These are phyloP conservation scores for Lithocarpus polystachyus DNA, from an alignment of 306 rosid genomes.

Conservation along the genomic window DNA sequence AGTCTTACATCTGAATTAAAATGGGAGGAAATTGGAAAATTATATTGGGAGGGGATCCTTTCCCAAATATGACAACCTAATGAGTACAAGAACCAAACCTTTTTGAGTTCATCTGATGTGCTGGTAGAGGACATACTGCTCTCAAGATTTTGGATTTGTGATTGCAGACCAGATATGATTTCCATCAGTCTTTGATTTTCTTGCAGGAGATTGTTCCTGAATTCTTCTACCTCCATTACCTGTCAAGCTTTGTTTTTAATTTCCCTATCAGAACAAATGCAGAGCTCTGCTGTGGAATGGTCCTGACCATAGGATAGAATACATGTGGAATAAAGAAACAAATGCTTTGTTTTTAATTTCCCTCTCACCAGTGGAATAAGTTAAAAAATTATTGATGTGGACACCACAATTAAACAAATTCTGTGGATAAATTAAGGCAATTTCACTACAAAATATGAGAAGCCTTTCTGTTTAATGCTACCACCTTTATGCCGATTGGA, in stretches of 20 bases:
- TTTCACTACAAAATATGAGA: background rate
- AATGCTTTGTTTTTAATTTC: background rate
- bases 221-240: slow-evolving; percentile 77
- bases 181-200: slow-evolving; percentile 66
- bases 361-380: background rate
- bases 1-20: too few species aligned
- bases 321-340: slow-evolving; percentile 20
- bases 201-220: slow-evolving; percentile 49
- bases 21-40: too few species aligned
- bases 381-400: background rate
- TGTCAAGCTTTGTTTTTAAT: slow-evolving; percentile 88
- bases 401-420: background rate
- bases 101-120: slow-evolving; percentile 39
- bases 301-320: slow-evolving; percentile 30
- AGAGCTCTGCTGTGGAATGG: slow-evolving; percentile 24
- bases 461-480: background rate
- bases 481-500: background rate
- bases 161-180: slow-evolving; percentile 55
- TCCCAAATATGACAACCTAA: too few species aligned
- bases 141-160: slow-evolving; percentile 56
- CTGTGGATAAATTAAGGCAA: background rate
- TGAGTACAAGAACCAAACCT: slow-evolving; percentile 41
- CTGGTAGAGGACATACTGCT: slow-evolving; percentile 35
- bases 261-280: slow-evolving; percentile 74
- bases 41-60: too few species aligned